Conservation (phyloP, 176 grass and related monocot species). For the Thalia dealbata region DNA sequence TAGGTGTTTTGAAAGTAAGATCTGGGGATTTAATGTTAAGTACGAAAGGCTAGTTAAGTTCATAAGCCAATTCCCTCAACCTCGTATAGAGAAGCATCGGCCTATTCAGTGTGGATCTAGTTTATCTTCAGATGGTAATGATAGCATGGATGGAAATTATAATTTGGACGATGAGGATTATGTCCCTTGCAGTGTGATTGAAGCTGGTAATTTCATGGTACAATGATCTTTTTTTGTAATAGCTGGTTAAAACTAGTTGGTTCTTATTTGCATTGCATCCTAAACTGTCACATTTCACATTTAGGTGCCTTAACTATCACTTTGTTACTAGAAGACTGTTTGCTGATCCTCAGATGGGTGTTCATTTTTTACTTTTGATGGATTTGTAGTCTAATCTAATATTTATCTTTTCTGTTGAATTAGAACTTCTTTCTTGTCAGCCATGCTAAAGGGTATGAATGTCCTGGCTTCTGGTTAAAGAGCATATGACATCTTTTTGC, state of each 20-base stretch:
- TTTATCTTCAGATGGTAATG: neutral
- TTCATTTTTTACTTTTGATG: neutral
- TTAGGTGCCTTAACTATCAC: neutral
- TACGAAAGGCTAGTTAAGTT: neutral
- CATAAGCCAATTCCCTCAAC: neutral
- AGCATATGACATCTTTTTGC: neutral
- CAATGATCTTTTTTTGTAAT: neutral
- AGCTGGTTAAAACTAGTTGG: neutral
- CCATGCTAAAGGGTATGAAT: neutral
- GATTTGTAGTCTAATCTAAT: neutral
- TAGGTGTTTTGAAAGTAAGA: neutral
- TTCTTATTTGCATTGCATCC: neutral
- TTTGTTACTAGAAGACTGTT: neutral
- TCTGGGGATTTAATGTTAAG: neutral
- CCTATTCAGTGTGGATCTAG: neutral
- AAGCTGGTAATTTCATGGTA: constrained; percentile 47
- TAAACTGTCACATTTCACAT: neutral
- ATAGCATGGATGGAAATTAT: constrained; percentile 44
- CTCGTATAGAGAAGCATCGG: neutral
- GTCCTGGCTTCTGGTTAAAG: neutral
- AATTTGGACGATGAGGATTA: constrained; percentile 71
- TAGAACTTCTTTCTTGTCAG: neutral
- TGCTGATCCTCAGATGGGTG: neutral
- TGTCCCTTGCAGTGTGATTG: constrained; percentile 60
- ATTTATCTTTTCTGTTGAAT: neutral